Conservation (phyloP, 2,329 filamentous ascomycete genomes). For the Trichoderma gracile region DNA sequence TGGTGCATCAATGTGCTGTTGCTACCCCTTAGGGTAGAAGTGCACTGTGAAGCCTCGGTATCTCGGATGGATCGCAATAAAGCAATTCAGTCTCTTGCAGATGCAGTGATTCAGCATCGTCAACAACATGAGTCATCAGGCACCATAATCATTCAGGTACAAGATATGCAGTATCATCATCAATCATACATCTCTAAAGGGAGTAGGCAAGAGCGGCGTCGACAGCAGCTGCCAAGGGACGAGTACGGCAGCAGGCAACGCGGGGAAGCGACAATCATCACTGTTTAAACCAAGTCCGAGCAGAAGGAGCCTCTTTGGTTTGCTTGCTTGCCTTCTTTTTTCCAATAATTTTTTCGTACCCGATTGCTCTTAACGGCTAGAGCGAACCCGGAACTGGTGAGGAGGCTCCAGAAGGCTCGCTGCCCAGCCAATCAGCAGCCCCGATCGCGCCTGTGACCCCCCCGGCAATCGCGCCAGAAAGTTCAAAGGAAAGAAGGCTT, state of each 20-base stretch:
- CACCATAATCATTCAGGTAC: too few relatives aligned
- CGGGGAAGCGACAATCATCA: slow-evolving; percentile 16
- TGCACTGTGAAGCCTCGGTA: too few relatives aligned
- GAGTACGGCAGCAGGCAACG: slow-evolving; percentile 9
- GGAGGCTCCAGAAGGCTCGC: slow-evolving; percentile 13
- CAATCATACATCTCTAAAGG: too few relatives aligned
- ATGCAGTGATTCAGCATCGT: too few relatives aligned
- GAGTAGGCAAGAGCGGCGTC: not conserved
- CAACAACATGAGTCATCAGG: too few relatives aligned
- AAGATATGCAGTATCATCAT: too few relatives aligned
- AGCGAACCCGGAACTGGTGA: slow-evolving; percentile 23
- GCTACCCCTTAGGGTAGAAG: too few relatives aligned
- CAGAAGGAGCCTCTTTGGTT: slow-evolving; percentile 3
- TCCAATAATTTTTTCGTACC: not conserved
- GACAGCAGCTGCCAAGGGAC: not conserved
- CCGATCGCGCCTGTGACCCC: slow-evolving; percentile 28
- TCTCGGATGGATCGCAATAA: too few relatives aligned
- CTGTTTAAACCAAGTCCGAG: not conserved
- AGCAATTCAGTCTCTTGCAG: too few relatives aligned
- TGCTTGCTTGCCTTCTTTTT: slow-evolving; percentile 14
- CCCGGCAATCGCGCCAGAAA: slow-evolving; percentile 28
- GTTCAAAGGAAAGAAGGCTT: slow-evolving; percentile 22
- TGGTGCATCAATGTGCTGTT: too few relatives aligned
- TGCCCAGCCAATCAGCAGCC: slow-evolving; percentile 31
- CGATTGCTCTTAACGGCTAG: slow-evolving; percentile 22